Percentiles rank a stretch among this genome's conserved stretches.
Evolutionary conservation across 371 early-diverging fungal species (phyloP).

Genomic region (Circinella minor): DNA sequence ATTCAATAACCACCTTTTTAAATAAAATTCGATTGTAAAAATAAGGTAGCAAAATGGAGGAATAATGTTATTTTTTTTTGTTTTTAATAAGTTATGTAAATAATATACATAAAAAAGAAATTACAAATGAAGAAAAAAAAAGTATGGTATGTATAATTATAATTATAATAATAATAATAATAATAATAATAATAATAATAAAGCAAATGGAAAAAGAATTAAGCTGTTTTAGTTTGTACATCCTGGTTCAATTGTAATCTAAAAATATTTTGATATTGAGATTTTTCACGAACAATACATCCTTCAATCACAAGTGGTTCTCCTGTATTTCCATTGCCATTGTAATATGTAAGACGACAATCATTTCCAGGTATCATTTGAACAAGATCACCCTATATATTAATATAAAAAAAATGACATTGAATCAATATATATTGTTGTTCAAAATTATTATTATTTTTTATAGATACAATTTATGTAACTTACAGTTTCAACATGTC

Average conservation of each 20-base stretch:
- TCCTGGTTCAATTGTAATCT: conserved; percentile 8
- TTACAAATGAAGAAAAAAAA: background rate
- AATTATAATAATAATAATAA: background rate
- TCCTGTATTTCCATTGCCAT: conserved; percentile 15
- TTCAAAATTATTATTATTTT: too few relatives aligned
- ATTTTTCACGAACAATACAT: conserved; percentile 18
- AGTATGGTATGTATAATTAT: background rate
- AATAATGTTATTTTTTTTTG: too few relatives aligned
- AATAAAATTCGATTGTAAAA: too few relatives aligned
- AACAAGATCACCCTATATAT: conserved; percentile 28
- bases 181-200: background rate
- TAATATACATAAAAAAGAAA: too few relatives aligned
- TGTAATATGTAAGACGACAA: conserved; percentile 22
- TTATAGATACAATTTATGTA: too few relatives aligned
- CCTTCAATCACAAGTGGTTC: conserved; percentile 23
- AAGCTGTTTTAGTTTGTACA: conserved; percentile 4
- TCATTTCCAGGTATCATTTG: conserved; percentile 29
- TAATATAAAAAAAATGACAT: background rate
- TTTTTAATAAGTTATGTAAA: too few relatives aligned
- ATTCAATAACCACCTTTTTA: too few relatives aligned
- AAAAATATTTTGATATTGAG: conserved; percentile 22
- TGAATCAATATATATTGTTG: background rate
- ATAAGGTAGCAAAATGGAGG: too few relatives aligned
- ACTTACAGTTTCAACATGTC: conserved; percentile 67
- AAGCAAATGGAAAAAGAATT: background rate